Conservation (phyloP, 345 rosid species). For the Salix brachista region DNA sequence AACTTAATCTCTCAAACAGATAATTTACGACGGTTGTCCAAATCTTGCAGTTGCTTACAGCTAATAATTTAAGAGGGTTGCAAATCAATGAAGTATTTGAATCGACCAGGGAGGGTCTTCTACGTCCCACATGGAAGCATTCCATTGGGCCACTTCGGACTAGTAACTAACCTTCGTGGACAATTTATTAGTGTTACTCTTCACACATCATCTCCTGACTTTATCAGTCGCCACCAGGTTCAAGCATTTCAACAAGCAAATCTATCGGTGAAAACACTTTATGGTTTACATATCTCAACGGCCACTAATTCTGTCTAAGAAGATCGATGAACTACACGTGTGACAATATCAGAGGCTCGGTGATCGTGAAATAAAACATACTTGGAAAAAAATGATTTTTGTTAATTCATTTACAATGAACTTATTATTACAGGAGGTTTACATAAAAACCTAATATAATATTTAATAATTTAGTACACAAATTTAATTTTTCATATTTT, state of each 20-base stretch:
- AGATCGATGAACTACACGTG: not conserved
- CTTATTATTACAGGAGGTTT: too few species aligned
- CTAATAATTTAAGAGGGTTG: not conserved
- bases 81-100: not conserved
- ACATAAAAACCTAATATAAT: too few species aligned
- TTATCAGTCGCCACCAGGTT: constrained; percentile 19
- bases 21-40: not conserved
- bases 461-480: too few species aligned
- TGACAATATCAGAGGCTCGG: too few species aligned
- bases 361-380: too few species aligned
- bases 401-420: too few species aligned
- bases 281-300: not conserved
- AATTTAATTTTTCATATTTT: too few species aligned
- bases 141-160: constrained; percentile 25
- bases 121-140: constrained; percentile 15
- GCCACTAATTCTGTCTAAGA: not conserved
- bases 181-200: not conserved
- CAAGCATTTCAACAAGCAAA: not conserved
- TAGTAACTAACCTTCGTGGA: constrained; percentile 26
- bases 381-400: too few species aligned
- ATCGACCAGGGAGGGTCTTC: not conserved
- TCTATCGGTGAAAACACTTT: not conserved
- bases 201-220: constrained; percentile 8
- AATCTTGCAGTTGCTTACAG: not conserved
- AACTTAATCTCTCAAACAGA: too few species aligned